These are phyloP conservation scores for Pseudogymnoascus sp. DNA, from an alignment of 2,329 filamentous ascomycete species.

Conservation along the genomic window DNA sequence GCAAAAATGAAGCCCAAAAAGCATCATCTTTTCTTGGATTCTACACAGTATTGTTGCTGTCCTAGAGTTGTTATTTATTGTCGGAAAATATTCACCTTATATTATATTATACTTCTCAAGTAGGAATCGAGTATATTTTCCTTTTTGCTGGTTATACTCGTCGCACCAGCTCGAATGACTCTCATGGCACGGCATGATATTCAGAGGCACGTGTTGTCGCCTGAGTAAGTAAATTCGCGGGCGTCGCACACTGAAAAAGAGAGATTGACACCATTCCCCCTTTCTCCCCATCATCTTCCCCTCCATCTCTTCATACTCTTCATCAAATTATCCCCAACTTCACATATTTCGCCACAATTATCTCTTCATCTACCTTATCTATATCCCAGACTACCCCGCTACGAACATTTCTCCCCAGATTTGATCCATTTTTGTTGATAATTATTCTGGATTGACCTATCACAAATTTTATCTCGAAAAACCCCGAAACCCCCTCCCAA, in stretches of 20 bases:
- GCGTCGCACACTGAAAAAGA: background rate
- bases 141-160: background rate
- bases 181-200: background rate
- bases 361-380: background rate
- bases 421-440: background rate
- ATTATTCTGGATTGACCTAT: background rate
- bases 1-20: background rate
- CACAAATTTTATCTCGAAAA: background rate
- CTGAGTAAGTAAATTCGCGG: background rate
- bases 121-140: background rate
- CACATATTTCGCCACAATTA: background rate
- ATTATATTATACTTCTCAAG: background rate
- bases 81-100: background rate
- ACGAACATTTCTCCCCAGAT: background rate
- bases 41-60: background rate
- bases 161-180: background rate
- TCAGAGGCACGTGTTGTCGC: constrained; percentile 1
- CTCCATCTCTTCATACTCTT: background rate
- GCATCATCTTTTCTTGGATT: background rate
- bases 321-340: background rate
- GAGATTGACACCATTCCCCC: background rate
- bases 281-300: background rate
- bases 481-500: background rate
- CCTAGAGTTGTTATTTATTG: background rate
- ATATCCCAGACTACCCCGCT: background rate